These are phyloP conservation scores for Rhizoclosmatium sp. DNA, from an alignment of 192 early-diverging fungal species.

Conservation along the genomic window DNA sequence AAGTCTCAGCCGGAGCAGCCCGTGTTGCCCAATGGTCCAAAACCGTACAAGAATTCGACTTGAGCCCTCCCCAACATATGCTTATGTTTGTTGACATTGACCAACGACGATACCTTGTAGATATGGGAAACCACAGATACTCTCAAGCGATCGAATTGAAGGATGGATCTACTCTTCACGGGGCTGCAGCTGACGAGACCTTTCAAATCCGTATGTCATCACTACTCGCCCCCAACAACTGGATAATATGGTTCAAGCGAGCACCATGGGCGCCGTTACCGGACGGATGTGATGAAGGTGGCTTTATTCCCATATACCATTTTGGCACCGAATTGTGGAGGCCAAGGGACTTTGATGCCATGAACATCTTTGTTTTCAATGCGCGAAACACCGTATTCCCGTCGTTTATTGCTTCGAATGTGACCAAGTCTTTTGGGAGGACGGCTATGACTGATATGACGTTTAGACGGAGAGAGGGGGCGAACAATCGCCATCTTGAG, in stretches of 20 bases:
- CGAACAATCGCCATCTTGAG: not conserved
- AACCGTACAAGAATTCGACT: not conserved
- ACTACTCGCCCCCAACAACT: not conserved
- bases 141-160: not conserved
- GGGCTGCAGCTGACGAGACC: not conserved
- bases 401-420: conserved; percentile 12
- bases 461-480: not conserved
- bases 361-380: not conserved
- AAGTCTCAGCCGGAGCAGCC: not conserved
- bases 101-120: not conserved
- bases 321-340: not conserved
- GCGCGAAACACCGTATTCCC: no score
- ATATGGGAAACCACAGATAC: not conserved
- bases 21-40: not conserved
- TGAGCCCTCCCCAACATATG: not conserved
- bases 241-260: not conserved
- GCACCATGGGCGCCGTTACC: not conserved
- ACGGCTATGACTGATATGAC: conserved; percentile 3
- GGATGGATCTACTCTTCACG: not conserved
- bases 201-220: not conserved
- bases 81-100: not conserved
- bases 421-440: conserved; percentile 3
- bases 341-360: not conserved
- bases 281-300: not conserved
- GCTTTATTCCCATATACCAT: not conserved